Percentiles rank a stretch among this genome's conserved stretches.
These are phyloP conservation scores for Rhizopogon parksii DNA, from an alignment of 1,284 basidiomycete genomes.

Conservation along the genomic window DNA sequence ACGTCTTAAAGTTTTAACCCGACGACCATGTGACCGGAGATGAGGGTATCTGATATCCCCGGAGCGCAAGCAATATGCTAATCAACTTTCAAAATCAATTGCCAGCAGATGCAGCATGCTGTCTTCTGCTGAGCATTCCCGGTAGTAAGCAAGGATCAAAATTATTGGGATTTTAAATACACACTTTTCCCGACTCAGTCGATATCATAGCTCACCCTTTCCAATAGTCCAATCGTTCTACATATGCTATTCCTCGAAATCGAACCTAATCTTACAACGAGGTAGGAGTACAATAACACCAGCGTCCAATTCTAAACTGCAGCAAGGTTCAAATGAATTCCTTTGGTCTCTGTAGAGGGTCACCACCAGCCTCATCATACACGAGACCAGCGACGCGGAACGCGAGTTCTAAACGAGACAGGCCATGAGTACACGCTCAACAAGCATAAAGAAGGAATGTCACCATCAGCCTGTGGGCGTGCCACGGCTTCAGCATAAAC, in stretches of 20 bases:
- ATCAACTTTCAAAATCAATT: background rate
- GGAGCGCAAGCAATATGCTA: no score
- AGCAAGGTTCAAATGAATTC: conserved; percentile 51
- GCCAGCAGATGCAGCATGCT: no score
- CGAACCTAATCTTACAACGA: background rate
- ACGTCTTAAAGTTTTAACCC: background rate
- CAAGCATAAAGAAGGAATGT: conserved; percentile 24
- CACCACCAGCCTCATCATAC: conserved; percentile 73
- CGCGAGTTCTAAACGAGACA: conserved; percentile 55
- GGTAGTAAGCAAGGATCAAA: no score
- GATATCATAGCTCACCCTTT: no score
- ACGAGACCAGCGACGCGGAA: conserved; percentile 78
- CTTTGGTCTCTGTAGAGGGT: conserved; percentile 56
- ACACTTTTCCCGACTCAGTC: no score
- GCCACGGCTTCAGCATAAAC: conserved; percentile 93
- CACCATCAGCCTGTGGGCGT: conserved; percentile 76
- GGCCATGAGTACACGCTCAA: conserved; percentile 5
- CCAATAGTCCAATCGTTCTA: background rate
- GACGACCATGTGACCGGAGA: background rate
- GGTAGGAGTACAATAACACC: no score
- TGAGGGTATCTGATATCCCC: no score
- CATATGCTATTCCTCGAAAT: background rate
- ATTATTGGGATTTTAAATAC: no score
- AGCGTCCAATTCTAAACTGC: background rate
- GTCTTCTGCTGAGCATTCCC: no score